These are phyloP conservation scores for Mangifera indica DNA, from an alignment of 345 rosid species.

Conservation along the genomic window DNA sequence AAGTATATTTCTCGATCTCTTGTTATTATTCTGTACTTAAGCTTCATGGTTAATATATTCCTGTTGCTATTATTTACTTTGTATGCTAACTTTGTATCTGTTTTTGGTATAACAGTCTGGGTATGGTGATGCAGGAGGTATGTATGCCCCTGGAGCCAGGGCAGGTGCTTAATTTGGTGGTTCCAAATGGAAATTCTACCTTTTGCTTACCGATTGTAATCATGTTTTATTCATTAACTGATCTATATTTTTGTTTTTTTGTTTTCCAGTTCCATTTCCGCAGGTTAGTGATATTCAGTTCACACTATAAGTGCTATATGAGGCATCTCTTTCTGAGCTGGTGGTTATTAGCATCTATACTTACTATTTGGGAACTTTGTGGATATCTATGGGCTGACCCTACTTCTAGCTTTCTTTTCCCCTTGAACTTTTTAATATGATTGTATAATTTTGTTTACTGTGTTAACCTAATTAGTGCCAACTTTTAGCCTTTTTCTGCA, in stretches of 20 bases:
- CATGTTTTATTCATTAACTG: constrained; percentile 16
- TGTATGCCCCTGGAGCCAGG: constrained; percentile 42
- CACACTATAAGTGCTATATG: constrained; percentile 22
- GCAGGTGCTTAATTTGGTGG: constrained; percentile 32
- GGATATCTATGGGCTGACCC: constrained; percentile 16
- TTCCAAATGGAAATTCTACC: constrained; percentile 13
- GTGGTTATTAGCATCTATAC: constrained; percentile 22
- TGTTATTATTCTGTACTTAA: constrained; percentile 4
- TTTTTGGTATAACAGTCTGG: constrained; percentile 55
- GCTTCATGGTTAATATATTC: neutral
- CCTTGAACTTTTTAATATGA: neutral
- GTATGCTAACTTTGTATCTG: constrained; percentile 14
- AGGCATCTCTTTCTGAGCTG: constrained; percentile 27
- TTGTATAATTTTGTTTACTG: constrained; percentile 3
- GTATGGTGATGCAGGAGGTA: constrained; percentile 82
- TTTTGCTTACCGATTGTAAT: constrained; percentile 17
- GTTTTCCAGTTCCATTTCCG: constrained; percentile 76
- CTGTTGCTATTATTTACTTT: constrained; percentile 14
- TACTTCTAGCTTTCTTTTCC: neutral
- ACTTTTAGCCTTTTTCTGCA: neutral
- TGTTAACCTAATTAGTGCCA: neutral
- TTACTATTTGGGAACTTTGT: constrained; percentile 7
- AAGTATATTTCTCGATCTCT: constrained; percentile 42
- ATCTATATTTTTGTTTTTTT: constrained; percentile 18
- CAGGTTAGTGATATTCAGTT: constrained; percentile 66